Conservation (phyloP, 768 basidiomycete species). For the Hypsizygus marmoreus region DNA sequence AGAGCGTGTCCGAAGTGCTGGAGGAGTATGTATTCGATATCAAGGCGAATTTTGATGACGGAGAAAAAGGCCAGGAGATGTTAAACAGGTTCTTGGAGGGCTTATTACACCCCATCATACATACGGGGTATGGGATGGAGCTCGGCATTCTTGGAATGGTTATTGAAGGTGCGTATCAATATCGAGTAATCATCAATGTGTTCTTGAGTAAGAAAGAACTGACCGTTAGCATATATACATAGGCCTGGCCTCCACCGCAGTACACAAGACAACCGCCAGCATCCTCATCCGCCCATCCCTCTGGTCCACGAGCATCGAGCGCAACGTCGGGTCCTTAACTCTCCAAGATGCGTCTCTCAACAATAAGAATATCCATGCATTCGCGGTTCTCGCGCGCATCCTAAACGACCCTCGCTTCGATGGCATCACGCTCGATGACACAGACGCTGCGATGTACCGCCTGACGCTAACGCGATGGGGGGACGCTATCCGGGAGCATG, state of each 20-base stretch:
- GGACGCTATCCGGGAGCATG: conserved; percentile 41
- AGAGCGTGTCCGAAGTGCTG: conserved; percentile 42
- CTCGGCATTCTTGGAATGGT: conserved; percentile 59
- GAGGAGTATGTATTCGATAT: conserved; percentile 58
- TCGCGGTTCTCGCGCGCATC: conserved; percentile 57
- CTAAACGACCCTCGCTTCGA: conserved; percentile 47
- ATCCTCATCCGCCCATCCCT: conserved; percentile 31
- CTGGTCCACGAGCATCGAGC: conserved; percentile 14
- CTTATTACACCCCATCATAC: conserved; percentile 66
- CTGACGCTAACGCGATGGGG: conserved; percentile 38
- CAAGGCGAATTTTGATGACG: conserved; percentile 42
- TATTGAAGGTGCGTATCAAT: conserved; percentile 54
- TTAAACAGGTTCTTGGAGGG: conserved; percentile 57
- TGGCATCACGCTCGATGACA: conserved; percentile 11
- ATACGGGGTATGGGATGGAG: conserved; percentile 63
- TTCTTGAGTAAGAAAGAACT: not conserved
- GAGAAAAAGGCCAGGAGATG: conserved; percentile 33
- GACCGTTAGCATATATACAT: not conserved
- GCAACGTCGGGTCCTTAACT: too few species aligned
- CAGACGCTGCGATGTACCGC: conserved; percentile 28
- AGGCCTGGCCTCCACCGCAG: conserved; percentile 62
- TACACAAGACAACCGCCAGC: conserved; percentile 41
- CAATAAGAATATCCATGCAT: conserved; percentile 42
- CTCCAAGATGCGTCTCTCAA: too few species aligned
- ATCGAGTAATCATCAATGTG: not conserved